phyloP scores from a whole-genome alignment of 805 yeast genomes.

The Candida patagonica region DNA sequence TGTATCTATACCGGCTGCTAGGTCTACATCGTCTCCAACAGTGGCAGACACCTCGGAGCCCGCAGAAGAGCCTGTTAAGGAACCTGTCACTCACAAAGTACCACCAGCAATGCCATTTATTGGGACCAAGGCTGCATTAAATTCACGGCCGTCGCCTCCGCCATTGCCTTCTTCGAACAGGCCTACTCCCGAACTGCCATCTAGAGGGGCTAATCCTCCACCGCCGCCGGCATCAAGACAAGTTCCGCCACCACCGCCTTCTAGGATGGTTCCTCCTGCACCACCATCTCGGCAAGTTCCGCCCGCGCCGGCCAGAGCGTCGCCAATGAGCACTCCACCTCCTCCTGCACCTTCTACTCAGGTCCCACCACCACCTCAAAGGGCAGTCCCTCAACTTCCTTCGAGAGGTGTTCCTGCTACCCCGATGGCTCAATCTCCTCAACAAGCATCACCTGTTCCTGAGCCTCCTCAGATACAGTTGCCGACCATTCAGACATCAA shows the following conservation, averaged over 20 bases:
- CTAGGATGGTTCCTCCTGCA: conserved; percentile 14
- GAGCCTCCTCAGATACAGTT: conserved; percentile 25
- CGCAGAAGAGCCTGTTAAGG: conserved; percentile 1
- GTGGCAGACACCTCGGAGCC: conserved; percentile 9
- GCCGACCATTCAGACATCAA: conserved; percentile 18
- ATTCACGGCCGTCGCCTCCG: conserved; percentile 11
- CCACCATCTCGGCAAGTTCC: conserved; percentile 21
- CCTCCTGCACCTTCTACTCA: conserved; percentile 15
- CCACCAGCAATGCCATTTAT: conserved; percentile 25
- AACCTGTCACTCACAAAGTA: conserved; percentile 14
- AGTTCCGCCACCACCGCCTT: conserved; percentile 17
- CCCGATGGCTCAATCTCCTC: neutral
- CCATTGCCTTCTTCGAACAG: conserved; percentile 9
- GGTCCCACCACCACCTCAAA: conserved; percentile 1
- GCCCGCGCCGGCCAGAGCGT: conserved; percentile 16
- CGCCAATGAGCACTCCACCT: conserved; percentile 17
- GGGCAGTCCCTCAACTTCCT: conserved; percentile 12
- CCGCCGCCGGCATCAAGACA: conserved; percentile 18
- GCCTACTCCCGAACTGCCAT: conserved; percentile 17
- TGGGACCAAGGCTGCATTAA: conserved; percentile 13
- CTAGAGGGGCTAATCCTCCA: conserved; percentile 17
- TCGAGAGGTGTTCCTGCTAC: conserved; percentile 17
- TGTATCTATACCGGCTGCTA: conserved; percentile 15
- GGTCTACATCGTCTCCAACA: conserved; percentile 11
- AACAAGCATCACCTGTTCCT: conserved; percentile 33